Base-by-base conservation (phyloP, 345 rosid genomes). In the Brassica cretica region DNA sequence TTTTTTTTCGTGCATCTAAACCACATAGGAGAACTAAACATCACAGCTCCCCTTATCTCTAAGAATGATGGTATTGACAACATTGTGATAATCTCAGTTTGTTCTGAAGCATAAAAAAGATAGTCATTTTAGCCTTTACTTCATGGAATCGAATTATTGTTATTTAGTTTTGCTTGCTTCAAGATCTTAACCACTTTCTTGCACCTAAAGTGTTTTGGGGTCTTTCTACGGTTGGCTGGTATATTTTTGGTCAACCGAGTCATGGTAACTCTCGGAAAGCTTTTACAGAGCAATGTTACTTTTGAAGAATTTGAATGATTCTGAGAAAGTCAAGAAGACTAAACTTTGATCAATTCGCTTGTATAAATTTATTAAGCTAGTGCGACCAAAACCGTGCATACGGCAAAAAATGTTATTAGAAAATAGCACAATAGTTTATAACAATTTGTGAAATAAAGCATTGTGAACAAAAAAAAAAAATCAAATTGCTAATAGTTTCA, bases 191-290 rank as follows among this genome's bases (percentile, higher is more conserved):
- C 30, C 30, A 27, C 30, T 27, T 27, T 27, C 30, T 27, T 27
- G 30, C 30, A 27, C 30, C 30, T 27, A 27, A 27, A 3, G 30
- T 27, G 30, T 27, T 27, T 27, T 4, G 30, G 30, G 4, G 30
- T 27, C 30, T 27, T 27, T 27, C 30, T 27, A 27, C 4, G 30
- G 30, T 27, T 27, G 30, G 30, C 30, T 4, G 30, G 30, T 27
- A 27, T 27, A 27, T 27, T 27, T 27, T 27, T 27, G 9, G 51
- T 15, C 10, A 39, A 51, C 27, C 14, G 61, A 25, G 59, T 27
- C 27, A 11, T 44, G 44, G 60, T 61, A 72, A 72, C 29, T 72
- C 61, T 61, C 59, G 27, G 27, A 61, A 41, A 63, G 49, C 49
- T 62, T 29, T 62, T 46, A 62, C 56, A 41, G 1, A 41, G 67